Conservation (phyloP, 2,329 filamentous ascomycete species). For the Trichoderma citrinoviride region DNA sequence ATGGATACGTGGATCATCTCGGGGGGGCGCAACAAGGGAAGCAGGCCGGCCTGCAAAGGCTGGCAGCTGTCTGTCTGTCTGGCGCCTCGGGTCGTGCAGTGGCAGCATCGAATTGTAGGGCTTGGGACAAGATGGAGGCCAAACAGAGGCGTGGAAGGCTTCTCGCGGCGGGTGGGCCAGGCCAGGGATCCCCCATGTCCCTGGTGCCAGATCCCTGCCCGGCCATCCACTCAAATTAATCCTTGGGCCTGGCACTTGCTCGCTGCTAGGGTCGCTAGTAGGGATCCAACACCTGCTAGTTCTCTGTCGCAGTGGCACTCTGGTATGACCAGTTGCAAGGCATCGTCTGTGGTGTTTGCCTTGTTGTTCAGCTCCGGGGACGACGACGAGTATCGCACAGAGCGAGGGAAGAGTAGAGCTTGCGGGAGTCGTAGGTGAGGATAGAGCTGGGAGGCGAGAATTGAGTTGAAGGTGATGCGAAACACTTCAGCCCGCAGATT, state of each 20-base stretch:
- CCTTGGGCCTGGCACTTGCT: conserved; percentile 1
- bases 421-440: too few relatives aligned
- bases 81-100: neutral
- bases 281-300: neutral
- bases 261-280: neutral
- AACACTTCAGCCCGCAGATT: neutral
- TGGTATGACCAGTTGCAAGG: neutral
- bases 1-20: conserved; percentile 1
- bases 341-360: neutral
- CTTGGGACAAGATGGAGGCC: neutral
- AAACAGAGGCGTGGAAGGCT: conserved; percentile 2
- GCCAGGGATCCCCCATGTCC: neutral
- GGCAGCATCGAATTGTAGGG: neutral
- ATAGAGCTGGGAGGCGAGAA: neutral
- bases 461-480: neutral
- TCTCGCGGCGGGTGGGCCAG: neutral
- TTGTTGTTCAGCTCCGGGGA: neutral
- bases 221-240: neutral
- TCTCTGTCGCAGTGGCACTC: neutral
- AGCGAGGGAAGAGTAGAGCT: neutral
- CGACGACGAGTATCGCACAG: too few relatives aligned
- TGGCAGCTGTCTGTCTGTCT: neutral
- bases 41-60: neutral
- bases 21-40: neutral
- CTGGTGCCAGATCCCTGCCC: neutral